Evolutionary conservation across 345 rosid genomes (phyloP), one percentile per base, ranked within the genome.

Genomic region (Passiflora organensis): DNA sequence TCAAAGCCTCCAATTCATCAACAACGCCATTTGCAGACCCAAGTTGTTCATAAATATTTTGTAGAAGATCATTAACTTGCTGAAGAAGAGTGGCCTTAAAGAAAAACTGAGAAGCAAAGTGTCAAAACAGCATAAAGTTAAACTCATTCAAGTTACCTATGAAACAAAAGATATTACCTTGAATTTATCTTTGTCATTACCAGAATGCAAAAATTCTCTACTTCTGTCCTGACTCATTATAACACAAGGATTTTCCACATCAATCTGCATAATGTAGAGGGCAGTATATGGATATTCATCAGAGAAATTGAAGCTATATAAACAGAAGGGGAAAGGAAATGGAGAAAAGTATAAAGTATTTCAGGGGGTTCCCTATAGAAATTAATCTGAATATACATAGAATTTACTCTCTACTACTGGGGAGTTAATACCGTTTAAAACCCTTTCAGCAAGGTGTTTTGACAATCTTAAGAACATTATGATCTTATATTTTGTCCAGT

Each of bases 221-320:
- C 99, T 93, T 76, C 81, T 93, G 77, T 93, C 99, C 78, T 93
- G 99, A 69, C 87, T 89, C 99, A 93, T 93, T 53, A 93, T 68
- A 11, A 93, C 96, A 55, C 99, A 93, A 0, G 99, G 99, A 69
- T 93, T 93, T 72, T 93, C 99, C 52, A 93, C 94, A 76, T 93
- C 99, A 77, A 93, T 93, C 99, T 85, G 72, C 49, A 68, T 4
- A 32, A 44, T 54, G 44, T 32, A 12, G 43, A 36, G 14, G 5
- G 16, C 12, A 10, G 44, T 3, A 48, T 22, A 28, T 48, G 6
- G 22, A 48, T 23, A 48, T 22, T 12, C 3, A 12, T 48, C 20
- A 10, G 32, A 48, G 51, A n/a, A 22, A 14, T 48, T 48, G 51
- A 42, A 32, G 10, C 19, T 45, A 37, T 19, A 20, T 4, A n/a